phyloP scores from a whole-genome alignment of 768 basidiomycete genomes.

The Lentinus brumalis region DNA sequence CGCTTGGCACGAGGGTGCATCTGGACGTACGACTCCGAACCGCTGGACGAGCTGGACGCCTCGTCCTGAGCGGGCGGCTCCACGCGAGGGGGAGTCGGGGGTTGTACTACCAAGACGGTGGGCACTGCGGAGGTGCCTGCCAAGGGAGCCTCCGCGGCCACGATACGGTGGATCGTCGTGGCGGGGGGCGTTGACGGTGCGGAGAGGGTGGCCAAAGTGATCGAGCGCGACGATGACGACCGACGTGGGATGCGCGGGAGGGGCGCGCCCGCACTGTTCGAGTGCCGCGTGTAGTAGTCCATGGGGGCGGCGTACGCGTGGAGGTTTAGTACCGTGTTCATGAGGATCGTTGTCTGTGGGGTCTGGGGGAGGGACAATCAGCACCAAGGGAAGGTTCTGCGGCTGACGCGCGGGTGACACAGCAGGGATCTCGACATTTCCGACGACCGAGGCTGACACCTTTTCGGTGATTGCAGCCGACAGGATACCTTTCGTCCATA shows the following conservation, averaged over 20 bases:
- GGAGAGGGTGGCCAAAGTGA: conserved; percentile 17
- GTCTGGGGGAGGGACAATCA: conserved; percentile 3
- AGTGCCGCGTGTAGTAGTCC: conserved; percentile 31
- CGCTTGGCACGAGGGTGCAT: conserved; percentile 28
- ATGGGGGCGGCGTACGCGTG: conserved; percentile 19
- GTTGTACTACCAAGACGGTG: conserved; percentile 26
- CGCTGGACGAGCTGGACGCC: conserved; percentile 18
- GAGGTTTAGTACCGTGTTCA: conserved; percentile 17
- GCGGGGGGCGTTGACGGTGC: conserved; percentile 22
- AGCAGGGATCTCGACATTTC: no score
- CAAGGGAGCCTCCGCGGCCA: conserved; percentile 45
- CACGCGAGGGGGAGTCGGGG: conserved; percentile 27
- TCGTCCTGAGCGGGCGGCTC: conserved; percentile 4
- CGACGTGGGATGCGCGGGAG: conserved; percentile 69
- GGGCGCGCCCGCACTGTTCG: conserved; percentile 59
- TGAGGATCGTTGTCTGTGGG: conserved; percentile 17
- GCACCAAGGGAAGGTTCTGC: neutral
- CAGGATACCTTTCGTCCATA: no score
- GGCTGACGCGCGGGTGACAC: conserved; percentile 1
- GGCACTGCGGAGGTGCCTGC: conserved; percentile 19
- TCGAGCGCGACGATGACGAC: conserved; percentile 25
- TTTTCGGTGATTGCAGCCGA: no score
- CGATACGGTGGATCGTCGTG: conserved; percentile 57
- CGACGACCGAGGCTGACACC: no score
- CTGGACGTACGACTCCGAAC: conserved; percentile 22